Evolutionary conservation across 2,329 filamentous ascomycete species (phyloP), one percentile per base, ranked within the genome.

Genomic region (Cercospora brassicicola): DNA sequence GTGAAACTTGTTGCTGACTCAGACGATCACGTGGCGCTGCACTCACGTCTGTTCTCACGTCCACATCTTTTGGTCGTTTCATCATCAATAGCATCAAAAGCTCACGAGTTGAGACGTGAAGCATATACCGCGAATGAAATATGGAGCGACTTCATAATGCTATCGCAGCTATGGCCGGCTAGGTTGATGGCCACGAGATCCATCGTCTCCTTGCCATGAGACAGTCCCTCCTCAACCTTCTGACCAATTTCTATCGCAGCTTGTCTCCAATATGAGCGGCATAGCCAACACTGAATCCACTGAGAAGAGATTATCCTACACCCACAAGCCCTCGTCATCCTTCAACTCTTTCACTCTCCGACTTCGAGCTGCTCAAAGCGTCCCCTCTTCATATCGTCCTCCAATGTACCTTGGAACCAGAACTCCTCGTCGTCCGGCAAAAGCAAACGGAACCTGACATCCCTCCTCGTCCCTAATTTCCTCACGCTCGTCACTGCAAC

Each of bases 371-470:
- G 39, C 59, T 28, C 42, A 10, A 62, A 62, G 1, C 59, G 9
- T 9, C 59, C 59, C 42, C 18, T 42, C 42, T 42, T 62, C 59
- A 62, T 48, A n/a, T 33, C 59, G 28, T 42, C 59, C 15, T 39
- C n/a, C 36, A 62, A 6, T 9, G 11, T 20, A 0, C 59, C 59
- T 42, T 62, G 39, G 33, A 33, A 62, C 42, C 59, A 62, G 28
- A 48, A 11, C n/a, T 23, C 26, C 39, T 23, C 11, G 13, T 33
- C 28, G 13, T 48, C 15, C 39, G 59, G 59, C 23, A 62, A 15
- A 3, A 51, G 18, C 10, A 39, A 42, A n/a, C 36, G 59, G 51
- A 62, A 51, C n/a, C 26, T 39, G 8, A 62, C 59, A 11, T 18
- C 39, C 23, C 59, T 48, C 20, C 13, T 33, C 39, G 1, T 31